Evolutionary conservation across 202 grass and related monocot species (phyloP).

Genomic region (Bolboschoenoplectus hybrid): DNA sequence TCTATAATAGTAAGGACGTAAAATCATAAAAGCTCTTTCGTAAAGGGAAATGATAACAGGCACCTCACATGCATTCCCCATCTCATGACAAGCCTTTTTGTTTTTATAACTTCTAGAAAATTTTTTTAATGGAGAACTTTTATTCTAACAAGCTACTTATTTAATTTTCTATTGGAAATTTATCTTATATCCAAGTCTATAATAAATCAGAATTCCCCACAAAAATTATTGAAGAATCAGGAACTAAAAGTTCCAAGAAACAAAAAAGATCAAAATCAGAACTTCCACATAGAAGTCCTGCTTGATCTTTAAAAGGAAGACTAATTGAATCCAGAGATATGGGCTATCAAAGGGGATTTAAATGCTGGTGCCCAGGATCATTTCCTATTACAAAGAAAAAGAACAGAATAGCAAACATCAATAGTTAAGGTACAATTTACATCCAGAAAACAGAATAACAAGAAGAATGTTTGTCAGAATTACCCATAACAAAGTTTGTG

Average conservation of each 20-base stretch:
- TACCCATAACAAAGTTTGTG: conserved; percentile 94
- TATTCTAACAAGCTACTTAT: neutral
- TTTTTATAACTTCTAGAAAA: neutral
- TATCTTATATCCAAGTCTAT: neutral
- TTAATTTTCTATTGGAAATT: conserved; percentile 8
- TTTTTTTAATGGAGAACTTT: neutral
- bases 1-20: neutral
- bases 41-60: neutral
- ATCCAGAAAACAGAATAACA: conserved; percentile 3
- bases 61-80: neutral
- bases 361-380: neutral
- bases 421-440: conserved; percentile 8
- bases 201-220: neutral
- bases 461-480: neutral
- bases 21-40: neutral
- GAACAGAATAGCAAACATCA: neutral
- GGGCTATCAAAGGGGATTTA: neutral
- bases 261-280: neutral
- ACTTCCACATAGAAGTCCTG: neutral
- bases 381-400: neutral
- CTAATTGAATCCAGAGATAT: neutral
- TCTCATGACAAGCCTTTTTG: neutral
- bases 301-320: neutral
- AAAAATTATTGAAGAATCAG: neutral
- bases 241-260: neutral